Base-by-base conservation (phyloP, 2,329 filamentous ascomycete species). In the Aplosporella prunicola region DNA sequence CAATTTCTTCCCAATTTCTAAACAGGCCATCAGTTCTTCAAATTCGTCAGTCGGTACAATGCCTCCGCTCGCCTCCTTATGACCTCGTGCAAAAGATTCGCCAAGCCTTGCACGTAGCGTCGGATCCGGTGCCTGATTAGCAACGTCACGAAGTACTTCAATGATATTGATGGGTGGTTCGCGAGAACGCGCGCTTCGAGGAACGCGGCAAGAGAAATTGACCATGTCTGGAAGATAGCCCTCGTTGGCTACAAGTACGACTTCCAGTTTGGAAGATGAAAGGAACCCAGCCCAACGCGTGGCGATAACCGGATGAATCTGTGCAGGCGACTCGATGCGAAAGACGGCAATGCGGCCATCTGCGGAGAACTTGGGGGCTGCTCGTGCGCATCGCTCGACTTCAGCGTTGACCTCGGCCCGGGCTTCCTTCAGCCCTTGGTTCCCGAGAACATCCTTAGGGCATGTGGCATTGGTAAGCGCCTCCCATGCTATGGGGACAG, bases 61-160 rank as follows among this genome's bases (percentile, higher is more conserved):
- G 0, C 78, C 79, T 1, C 78, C 78, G 32, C 73, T 78, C 0
- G 78, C 78, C 49, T 80, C 76, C 42, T 76, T 79, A 44, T 82
- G 78, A 0, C 79, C 78, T 35, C 71, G 65, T 0, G 77, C 78
- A 49, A 82, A 82, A 17, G 68, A 76, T 32, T 76, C 69, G 0
- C 78, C 78, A 9, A 81, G 49, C 10, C 76, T 56, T 37, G 70
- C 61, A 4, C 62, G 51, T 26, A 72, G 43, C 15, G 58, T 52
- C 23, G 51, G 38, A 9, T 50, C 53, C 3, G 32, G 35, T n/a
- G 56, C 35, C 5, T 43, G 43, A n/a, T 42, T 47, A 5, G 72
- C 77, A 28, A 75, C 67, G 2, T 53, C 62, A 47, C 67, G 65
- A 17, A 82, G 48, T 2, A 66, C 68, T 46, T 72, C 64, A 35